phyloP scores from a whole-genome alignment of 805 yeast species.

The Lachancea nothofagi region DNA sequence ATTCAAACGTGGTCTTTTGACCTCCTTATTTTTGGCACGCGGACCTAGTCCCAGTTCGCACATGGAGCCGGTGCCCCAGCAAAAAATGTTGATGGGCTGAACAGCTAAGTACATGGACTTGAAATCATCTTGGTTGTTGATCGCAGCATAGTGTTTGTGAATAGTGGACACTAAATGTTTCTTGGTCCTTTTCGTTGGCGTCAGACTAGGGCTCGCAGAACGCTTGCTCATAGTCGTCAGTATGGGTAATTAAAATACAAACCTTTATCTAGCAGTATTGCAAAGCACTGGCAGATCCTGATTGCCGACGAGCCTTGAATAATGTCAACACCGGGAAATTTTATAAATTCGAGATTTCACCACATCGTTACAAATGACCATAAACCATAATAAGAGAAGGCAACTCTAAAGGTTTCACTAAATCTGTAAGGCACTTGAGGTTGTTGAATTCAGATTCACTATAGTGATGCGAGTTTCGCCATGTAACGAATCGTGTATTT shows the following conservation, averaged over 20 bases:
- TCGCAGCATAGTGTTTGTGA: conserved; percentile 15
- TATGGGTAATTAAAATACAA: too few species aligned
- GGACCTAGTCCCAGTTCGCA: conserved; percentile 98
- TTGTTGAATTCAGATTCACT: too few species aligned
- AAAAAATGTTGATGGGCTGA: conserved; percentile 66
- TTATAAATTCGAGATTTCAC: too few species aligned
- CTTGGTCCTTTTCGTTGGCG: conserved; percentile 10
- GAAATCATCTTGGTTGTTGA: conserved; percentile 33
- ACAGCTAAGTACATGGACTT: conserved; percentile 30
- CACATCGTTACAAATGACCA: too few species aligned
- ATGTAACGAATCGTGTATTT: too few species aligned
- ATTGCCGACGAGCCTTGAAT: conserved; percentile 3
- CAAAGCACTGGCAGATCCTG: neutral
- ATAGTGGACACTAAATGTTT: conserved; percentile 12
- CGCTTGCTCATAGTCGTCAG: conserved; percentile 28
- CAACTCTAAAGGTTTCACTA: too few species aligned
- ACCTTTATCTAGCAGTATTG: too few species aligned
- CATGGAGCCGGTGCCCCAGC: conserved; percentile 97
- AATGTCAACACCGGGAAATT: too few species aligned
- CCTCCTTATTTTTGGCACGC: conserved; percentile 82
- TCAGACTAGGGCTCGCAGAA: conserved; percentile 13
- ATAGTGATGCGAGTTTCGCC: too few species aligned
- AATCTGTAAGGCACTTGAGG: too few species aligned
- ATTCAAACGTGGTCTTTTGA: conserved; percentile 90
- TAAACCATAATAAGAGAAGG: too few species aligned